Conservation (phyloP, 1,139 yeast species). For the Hyphopichia khmerensis region DNA sequence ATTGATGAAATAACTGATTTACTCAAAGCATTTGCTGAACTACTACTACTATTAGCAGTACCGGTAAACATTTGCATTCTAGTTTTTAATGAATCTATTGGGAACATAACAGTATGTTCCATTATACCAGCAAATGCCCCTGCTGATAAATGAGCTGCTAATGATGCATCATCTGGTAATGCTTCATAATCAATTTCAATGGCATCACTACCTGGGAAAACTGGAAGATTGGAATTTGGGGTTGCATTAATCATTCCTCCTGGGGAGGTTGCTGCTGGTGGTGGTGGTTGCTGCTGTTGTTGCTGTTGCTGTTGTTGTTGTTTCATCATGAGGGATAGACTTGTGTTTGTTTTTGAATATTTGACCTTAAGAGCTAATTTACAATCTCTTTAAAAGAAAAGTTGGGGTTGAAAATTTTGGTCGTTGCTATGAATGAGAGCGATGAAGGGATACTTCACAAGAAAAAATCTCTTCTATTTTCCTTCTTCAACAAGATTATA, state of each 20-base stretch:
- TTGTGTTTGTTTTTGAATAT: too few relatives aligned
- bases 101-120: conserved; percentile 98
- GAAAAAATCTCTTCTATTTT: too few relatives aligned
- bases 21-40: conserved; percentile 20
- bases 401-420: too few relatives aligned
- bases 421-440: too few relatives aligned
- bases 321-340: background rate
- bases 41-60: conserved; percentile 3
- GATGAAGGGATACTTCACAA: too few relatives aligned
- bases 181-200: conserved; percentile 84
- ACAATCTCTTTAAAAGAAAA: background rate
- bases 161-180: conserved; percentile 82
- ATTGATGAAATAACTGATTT: conserved; percentile 57
- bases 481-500: too few relatives aligned
- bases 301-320: conserved; percentile 3
- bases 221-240: conserved; percentile 1
- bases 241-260: background rate
- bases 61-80: conserved; percentile 80
- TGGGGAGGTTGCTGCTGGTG: background rate
- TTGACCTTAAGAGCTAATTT: too few relatives aligned
- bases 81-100: conserved; percentile 92
- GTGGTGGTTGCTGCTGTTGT: background rate
- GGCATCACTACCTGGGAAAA: conserved; percentile 25
- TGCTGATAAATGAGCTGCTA: conserved; percentile 78
- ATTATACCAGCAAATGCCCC: conserved; percentile 98